Percentiles rank a stretch among this genome's conserved stretches.
These are phyloP conservation scores for Sporothrix sp. DNA, from an alignment of 2,329 filamentous ascomycete species.

Conservation along the genomic window DNA sequence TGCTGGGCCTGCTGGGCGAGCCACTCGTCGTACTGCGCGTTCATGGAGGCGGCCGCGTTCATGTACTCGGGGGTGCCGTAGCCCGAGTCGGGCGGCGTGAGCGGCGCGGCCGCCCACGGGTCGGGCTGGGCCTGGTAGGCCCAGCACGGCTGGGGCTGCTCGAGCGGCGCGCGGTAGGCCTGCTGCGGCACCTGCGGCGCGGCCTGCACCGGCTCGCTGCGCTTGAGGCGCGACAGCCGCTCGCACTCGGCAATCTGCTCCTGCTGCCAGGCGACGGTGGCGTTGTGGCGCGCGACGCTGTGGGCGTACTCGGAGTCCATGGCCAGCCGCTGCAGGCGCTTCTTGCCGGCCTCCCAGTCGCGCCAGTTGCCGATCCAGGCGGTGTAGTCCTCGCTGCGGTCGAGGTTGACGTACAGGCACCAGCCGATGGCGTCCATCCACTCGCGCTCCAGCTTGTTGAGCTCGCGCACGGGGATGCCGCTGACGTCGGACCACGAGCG, in stretches of 20 bases:
- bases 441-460: constrained; percentile 78
- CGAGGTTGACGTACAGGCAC: constrained; percentile 77
- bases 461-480: constrained; percentile 71
- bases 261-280: constrained; percentile 38
- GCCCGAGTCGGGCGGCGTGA: constrained; percentile 52
- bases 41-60: constrained; percentile 44
- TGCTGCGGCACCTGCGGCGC: constrained; percentile 22
- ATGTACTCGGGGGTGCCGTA: constrained; percentile 52
- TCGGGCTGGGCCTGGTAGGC: constrained; percentile 25
- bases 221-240: constrained; percentile 33
- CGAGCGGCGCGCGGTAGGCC: constrained; percentile 33
- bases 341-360: constrained; percentile 47
- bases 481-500: constrained; percentile 94
- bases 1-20: constrained; percentile 37
- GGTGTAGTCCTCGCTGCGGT: constrained; percentile 61
- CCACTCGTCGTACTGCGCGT: constrained; percentile 49
- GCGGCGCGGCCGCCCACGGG: constrained; percentile 35
- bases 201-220: no score
- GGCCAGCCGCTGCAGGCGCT: constrained; percentile 38
- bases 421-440: constrained; percentile 79
- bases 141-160: constrained; percentile 30
- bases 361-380: constrained; percentile 54
- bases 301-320: constrained; percentile 34
- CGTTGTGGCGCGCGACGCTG: constrained; percentile 22
- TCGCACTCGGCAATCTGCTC: constrained; percentile 48